Conservation (phyloP, 495 filamentous ascomycete genomes). For the Saxophila tyrrhenica region DNA sequence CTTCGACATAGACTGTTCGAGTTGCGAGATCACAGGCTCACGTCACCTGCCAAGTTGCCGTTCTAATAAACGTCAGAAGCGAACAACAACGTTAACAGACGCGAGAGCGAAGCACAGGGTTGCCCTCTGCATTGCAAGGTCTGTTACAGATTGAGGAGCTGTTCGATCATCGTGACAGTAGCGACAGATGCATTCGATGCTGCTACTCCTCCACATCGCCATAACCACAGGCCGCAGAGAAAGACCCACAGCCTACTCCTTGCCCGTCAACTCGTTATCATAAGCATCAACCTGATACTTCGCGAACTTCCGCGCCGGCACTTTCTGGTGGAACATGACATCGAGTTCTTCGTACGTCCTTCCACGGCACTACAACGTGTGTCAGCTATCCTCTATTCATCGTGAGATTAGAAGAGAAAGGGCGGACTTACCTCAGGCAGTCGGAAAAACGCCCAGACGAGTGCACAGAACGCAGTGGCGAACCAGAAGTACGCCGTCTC, state of each 20-base stretch:
- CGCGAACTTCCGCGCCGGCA: slow-evolving; percentile 11
- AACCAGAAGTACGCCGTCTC: slow-evolving; percentile 35
- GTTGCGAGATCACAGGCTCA: too few species aligned
- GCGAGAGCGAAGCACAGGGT: too few species aligned
- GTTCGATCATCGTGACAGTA: too few species aligned
- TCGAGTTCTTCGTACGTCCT: slow-evolving; percentile 12
- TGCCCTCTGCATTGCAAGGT: too few species aligned
- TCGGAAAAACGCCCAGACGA: slow-evolving; percentile 33
- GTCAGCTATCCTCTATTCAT: neutral
- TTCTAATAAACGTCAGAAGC: too few species aligned
- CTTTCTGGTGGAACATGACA: slow-evolving; percentile 6
- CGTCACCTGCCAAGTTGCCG: too few species aligned
- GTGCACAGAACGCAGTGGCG: slow-evolving; percentile 18
- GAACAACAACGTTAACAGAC: too few species aligned
- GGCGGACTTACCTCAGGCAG: slow-evolving; percentile 33
- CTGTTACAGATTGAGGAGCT: too few species aligned
- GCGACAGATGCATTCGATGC: too few species aligned
- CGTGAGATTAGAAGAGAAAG: neutral
- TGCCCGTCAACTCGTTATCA: neutral
- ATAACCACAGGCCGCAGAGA: too few species aligned
- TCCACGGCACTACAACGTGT: neutral
- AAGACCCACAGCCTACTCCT: neutral
- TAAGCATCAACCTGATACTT: neutral
- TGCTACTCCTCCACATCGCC: too few species aligned
- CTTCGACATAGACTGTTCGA: too few species aligned